A percentile compares a stretch with the other conserved stretches of the same genome.
Conservation (phyloP, 805 yeast species). For the Saturnispora quitensis region DNA sequence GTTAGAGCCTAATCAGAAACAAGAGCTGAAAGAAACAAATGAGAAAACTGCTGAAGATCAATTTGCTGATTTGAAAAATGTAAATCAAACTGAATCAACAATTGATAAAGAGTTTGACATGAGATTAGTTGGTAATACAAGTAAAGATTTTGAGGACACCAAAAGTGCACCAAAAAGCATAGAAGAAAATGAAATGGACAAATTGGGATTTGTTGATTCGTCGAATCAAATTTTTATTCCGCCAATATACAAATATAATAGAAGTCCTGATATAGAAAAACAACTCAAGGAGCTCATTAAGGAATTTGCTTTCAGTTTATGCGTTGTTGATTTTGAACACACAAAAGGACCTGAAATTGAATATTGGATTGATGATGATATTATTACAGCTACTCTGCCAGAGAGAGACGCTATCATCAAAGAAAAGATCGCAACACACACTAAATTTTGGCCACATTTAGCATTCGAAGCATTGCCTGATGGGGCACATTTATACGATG, state of each 20-base stretch:
- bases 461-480: slow-evolving; percentile 96
- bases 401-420: slow-evolving; percentile 14
- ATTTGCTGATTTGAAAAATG: too few relatives aligned
- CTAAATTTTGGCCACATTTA: slow-evolving; percentile 65
- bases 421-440: slow-evolving; percentile 26
- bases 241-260: slow-evolving; percentile 8
- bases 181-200: neutral
- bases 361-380: slow-evolving; percentile 57
- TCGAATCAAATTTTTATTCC: neutral
- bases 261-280: slow-evolving; percentile 2
- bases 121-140: neutral
- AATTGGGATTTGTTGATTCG: neutral
- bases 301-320: slow-evolving; percentile 61
- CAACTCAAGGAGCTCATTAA: slow-evolving; percentile 4
- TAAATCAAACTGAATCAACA: too few relatives aligned
- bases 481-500: slow-evolving; percentile 90
- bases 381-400: neutral
- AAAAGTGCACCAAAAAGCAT: neutral
- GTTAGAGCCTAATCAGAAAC: too few relatives aligned
- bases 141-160: neutral
- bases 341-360: slow-evolving; percentile 90
- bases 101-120: too few relatives aligned
- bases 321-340: slow-evolving; percentile 91
- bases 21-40: too few relatives aligned
- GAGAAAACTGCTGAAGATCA: too few relatives aligned